A percentile compares a stretch with the other conserved stretches of the same genome.
These are phyloP conservation scores for Penicillium canariense DNA, from an alignment of 495 filamentous ascomycete species.

Conservation along the genomic window DNA sequence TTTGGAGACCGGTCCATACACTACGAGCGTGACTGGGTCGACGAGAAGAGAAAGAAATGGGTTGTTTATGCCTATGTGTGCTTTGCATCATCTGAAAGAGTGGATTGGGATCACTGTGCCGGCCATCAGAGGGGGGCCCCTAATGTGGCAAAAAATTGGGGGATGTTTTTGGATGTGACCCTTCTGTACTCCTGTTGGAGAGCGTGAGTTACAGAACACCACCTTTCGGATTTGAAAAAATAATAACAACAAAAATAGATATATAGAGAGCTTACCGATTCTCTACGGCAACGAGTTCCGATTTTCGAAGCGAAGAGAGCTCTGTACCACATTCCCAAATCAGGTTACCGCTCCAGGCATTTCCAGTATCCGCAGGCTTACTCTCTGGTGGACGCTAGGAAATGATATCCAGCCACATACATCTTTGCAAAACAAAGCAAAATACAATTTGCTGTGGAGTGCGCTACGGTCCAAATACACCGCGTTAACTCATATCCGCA, in stretches of 20 bases:
- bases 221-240: not conserved
- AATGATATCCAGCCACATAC: not conserved
- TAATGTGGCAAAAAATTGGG: not conserved
- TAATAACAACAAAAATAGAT: not conserved
- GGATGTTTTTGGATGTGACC: no score
- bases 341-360: not conserved
- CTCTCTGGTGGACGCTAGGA: not conserved
- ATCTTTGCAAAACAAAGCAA: not conserved
- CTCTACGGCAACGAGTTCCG: constrained; percentile 1
- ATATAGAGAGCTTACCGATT: not conserved
- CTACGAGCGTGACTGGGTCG: not conserved
- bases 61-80: not conserved
- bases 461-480: not conserved
- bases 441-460: not conserved
- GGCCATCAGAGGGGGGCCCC: not conserved
- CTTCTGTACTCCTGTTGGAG: not conserved
- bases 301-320: not conserved
- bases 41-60: not conserved
- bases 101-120: not conserved
- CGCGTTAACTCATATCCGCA: not conserved
- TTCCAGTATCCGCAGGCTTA: not conserved
- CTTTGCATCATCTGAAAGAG: not conserved
- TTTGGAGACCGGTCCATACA: not conserved
- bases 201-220: not conserved
- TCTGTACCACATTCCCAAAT: not conserved